Evolutionary conservation across 441 rosid species (phyloP).

Genomic region (Croton laevigatus): DNA sequence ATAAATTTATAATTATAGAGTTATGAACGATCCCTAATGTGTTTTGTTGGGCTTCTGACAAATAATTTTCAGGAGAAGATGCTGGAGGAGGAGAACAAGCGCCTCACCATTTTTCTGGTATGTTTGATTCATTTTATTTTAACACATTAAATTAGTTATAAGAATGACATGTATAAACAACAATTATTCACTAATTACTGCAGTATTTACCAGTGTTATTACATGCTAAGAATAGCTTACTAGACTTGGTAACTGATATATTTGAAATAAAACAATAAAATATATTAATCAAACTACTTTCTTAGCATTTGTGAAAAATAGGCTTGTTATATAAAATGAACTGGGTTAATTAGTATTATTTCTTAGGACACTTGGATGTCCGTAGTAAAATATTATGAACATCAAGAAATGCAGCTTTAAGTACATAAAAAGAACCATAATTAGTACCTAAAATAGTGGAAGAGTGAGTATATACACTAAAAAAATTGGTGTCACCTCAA

Average conservation of each 20-base stretch:
- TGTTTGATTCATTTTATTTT: neutral
- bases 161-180: neutral
- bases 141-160: neutral
- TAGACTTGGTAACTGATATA: too few species aligned
- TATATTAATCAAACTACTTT: too few species aligned
- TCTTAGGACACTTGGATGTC: neutral
- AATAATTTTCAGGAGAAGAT: conserved; percentile 41
- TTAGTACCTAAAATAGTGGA: neutral
- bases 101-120: conserved; percentile 22
- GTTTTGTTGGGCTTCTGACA: neutral
- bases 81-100: conserved; percentile 46
- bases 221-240: too few species aligned
- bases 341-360: too few species aligned
- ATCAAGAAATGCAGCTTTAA: neutral
- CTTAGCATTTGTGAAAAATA: too few species aligned
- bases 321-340: too few species aligned
- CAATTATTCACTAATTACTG: too few species aligned
- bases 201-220: too few species aligned
- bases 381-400: neutral
- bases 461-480: neutral
- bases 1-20: neutral
- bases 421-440: neutral
- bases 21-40: neutral
- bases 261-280: too few species aligned
- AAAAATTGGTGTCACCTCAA: conserved; percentile 1